Evolutionary conservation across 108 stramenopile genomes (phyloP).

Genomic region (Nannochloropsis granulata): DNA sequence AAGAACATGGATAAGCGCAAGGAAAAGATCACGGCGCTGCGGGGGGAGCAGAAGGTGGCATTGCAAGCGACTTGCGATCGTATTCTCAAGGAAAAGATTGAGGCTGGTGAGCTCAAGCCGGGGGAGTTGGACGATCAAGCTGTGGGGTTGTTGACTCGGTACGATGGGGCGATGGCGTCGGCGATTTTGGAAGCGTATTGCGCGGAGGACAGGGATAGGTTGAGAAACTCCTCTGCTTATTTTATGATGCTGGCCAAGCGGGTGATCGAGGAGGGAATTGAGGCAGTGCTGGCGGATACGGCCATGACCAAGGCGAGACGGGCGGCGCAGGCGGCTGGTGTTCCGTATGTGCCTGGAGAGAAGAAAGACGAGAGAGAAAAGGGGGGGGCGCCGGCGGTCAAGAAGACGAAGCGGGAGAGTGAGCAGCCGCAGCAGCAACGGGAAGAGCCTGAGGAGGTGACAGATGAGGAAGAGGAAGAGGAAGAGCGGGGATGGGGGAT

Average conservation of each 20-base stretch:
- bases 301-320: neutral
- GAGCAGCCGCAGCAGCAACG: neutral
- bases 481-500: neutral
- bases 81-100: constrained; percentile 50
- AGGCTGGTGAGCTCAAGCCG: constrained; percentile 52
- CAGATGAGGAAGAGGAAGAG: neutral
- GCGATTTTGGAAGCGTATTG: constrained; percentile 14
- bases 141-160: constrained; percentile 13
- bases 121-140: constrained; percentile 63
- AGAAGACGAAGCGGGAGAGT: neutral
- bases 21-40: constrained; percentile 44
- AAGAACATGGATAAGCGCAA: constrained; percentile 46
- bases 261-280: neutral
- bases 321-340: neutral
- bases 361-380: neutral
- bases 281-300: neutral
- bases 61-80: constrained; percentile 60
- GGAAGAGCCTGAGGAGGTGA: neutral
- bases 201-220: constrained; percentile 15
- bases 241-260: constrained; percentile 21
- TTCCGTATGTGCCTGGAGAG: neutral
- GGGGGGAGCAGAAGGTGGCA: constrained; percentile 56
- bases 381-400: neutral
- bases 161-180: constrained; percentile 15
- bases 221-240: constrained; percentile 21